Evolutionary conservation across 352 stramenopile genomes (phyloP).

Genomic region (Phytophthora macrochlamydospora): DNA sequence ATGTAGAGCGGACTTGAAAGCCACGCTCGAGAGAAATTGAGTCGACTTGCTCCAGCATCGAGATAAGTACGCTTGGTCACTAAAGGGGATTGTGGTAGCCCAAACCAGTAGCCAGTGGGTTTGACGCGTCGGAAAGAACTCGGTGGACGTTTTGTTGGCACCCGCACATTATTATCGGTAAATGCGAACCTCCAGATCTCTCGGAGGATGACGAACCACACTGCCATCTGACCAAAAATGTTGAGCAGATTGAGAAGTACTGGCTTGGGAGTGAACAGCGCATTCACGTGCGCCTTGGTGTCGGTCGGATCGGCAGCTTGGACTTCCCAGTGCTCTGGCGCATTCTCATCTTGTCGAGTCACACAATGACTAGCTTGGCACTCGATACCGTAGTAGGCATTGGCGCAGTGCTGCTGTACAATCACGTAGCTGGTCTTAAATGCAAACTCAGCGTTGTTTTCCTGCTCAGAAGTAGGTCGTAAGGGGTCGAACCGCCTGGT

Average conservation of each 20-base stretch:
- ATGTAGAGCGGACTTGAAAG: conserved; percentile 25
- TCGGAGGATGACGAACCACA: conserved; percentile 14
- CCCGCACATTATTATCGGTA: conserved; percentile 1
- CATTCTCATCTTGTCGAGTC: conserved; percentile 18
- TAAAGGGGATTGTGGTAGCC: not conserved
- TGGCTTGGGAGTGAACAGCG: conserved; percentile 25
- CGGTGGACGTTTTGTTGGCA: not conserved
- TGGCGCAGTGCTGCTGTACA: conserved; percentile 26
- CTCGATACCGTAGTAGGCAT: conserved; percentile 21
- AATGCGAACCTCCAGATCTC: conserved; percentile 4
- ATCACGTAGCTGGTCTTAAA: conserved; percentile 29
- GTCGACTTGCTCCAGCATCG: conserved; percentile 3
- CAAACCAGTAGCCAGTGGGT: not conserved
- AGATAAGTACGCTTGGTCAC: conserved; percentile 5
- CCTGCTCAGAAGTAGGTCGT: not conserved
- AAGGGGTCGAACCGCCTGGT: conserved; percentile 2
- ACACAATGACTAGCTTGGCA: conserved; percentile 21
- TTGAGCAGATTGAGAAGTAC: conserved; percentile 15
- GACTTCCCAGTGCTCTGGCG: conserved; percentile 16
- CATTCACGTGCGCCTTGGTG: conserved; percentile 15
- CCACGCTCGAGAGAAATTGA: conserved; percentile 22
- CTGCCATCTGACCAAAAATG: conserved; percentile 13
- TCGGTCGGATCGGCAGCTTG: conserved; percentile 9
- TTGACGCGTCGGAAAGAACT: not conserved
- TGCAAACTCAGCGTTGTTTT: conserved; percentile 13